These are phyloP conservation scores for Trichosporon asahii DNA, from an alignment of 1,284 basidiomycete genomes.

Conservation along the genomic window DNA sequence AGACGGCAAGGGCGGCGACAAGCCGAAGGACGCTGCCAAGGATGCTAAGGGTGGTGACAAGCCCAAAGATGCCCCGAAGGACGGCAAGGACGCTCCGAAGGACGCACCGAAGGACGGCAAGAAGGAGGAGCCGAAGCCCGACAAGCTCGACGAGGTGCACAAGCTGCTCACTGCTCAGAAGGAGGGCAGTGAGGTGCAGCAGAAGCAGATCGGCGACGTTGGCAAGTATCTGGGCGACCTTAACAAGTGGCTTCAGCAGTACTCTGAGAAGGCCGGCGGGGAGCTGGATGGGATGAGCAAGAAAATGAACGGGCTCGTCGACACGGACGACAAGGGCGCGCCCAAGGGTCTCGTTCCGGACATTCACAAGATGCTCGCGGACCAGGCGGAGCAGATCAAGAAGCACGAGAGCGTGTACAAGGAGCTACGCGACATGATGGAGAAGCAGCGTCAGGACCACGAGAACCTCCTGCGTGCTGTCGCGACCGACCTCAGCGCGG, in stretches of 20 bases:
- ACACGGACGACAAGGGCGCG: slow-evolving; percentile 30
- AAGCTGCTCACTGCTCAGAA: slow-evolving; percentile 39
- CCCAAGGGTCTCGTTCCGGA: slow-evolving; percentile 33
- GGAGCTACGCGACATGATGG: slow-evolving; percentile 55
- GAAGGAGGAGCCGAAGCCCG: slow-evolving; percentile 1
- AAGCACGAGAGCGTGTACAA: slow-evolving; percentile 8
- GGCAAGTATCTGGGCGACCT: slow-evolving; percentile 52
- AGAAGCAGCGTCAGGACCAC: slow-evolving; percentile 66
- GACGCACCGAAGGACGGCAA: background rate
- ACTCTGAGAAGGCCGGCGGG: slow-evolving; percentile 67
- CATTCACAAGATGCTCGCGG: slow-evolving; percentile 43
- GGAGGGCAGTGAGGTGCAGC: slow-evolving; percentile 36
- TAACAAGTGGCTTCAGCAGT: slow-evolving; percentile 68
- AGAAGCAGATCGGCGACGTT: slow-evolving; percentile 48
- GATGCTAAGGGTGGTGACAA: background rate
- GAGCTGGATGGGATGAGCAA: slow-evolving; percentile 64
- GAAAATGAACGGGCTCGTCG: slow-evolving; percentile 62
- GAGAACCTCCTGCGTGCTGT: slow-evolving; percentile 63
- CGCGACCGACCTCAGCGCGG: slow-evolving; percentile 70
- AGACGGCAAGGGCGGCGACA: background rate
- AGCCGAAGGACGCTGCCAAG: background rate
- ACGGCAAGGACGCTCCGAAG: slow-evolving; percentile 4
- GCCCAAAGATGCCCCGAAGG: background rate
- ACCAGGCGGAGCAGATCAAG: slow-evolving; percentile 37
- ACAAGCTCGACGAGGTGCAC: slow-evolving; percentile 7